These are phyloP conservation scores for Cladophialophora bantiana DNA, from an alignment of 2,329 filamentous ascomycete genomes.

Conservation along the genomic window DNA sequence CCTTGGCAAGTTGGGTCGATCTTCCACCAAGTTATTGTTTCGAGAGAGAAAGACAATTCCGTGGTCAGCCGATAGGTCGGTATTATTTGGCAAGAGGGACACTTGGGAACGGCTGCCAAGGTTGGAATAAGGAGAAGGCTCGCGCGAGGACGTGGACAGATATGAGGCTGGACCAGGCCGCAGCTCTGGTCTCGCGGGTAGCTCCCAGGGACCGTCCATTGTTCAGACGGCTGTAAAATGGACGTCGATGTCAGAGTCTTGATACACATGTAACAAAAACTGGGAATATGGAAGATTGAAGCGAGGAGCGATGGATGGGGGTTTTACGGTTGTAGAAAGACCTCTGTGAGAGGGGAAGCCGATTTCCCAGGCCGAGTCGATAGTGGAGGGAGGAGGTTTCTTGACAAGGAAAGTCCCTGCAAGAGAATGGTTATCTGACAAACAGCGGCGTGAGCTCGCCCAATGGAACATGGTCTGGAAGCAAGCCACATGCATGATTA, in stretches of 20 bases:
- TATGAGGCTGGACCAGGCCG: conserved; percentile 11
- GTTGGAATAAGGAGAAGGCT: conserved; percentile 1
- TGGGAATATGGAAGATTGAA: background rate
- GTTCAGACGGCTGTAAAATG: background rate
- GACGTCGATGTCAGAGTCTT: background rate
- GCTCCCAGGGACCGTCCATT: background rate
- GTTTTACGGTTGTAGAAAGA: conserved; percentile 9
- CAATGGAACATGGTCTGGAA: background rate
- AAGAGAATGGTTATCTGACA: background rate
- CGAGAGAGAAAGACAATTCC: background rate
- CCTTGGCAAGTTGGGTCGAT: background rate
- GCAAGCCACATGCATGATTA: conserved; percentile 15
- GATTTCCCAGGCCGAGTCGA: background rate
- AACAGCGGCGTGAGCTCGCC: background rate
- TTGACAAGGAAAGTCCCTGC: conserved; percentile 5
- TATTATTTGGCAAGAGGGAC: background rate
- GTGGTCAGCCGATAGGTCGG: background rate
- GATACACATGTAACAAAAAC: background rate
- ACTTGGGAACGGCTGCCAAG: background rate
- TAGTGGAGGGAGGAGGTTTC: background rate
- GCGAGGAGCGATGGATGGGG: conserved; percentile 1
- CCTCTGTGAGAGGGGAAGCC: background rate
- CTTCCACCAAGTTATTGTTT: background rate
- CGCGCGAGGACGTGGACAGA: conserved; percentile 1
- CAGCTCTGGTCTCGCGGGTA: background rate